These are phyloP conservation scores for Salix dunnii DNA, from an alignment of 345 rosid species.

Conservation along the genomic window DNA sequence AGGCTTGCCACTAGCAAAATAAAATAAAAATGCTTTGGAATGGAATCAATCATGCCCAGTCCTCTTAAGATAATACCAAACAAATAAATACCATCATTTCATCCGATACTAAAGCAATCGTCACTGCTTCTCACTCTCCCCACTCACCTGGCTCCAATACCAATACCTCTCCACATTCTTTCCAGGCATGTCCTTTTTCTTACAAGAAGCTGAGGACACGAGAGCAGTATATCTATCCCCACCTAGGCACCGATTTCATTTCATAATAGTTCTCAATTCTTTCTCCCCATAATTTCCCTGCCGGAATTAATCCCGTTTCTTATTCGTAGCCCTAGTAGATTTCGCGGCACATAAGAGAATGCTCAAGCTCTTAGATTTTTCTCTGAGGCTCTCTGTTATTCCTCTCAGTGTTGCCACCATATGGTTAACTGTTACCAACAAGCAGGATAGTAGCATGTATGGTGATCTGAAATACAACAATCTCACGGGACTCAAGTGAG, in stretches of 20 bases:
- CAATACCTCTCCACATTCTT: neutral
- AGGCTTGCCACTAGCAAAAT: neutral
- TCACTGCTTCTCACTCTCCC: constrained; percentile 37
- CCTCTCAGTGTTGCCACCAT: constrained; percentile 73
- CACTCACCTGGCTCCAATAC: constrained; percentile 11
- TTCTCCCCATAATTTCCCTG: neutral
- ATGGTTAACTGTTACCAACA: constrained; percentile 71
- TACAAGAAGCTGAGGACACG: neutral
- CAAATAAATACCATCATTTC: constrained; percentile 12
- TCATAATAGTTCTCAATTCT: neutral
- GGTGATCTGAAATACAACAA: constrained; percentile 51
- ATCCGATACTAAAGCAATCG: constrained; percentile 6
- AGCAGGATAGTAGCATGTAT: constrained; percentile 52
- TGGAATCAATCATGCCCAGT: neutral
- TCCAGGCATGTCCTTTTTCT: neutral
- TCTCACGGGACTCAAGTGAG: constrained; percentile 75
- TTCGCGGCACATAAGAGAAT: neutral
- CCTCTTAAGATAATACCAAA: constrained; percentile 1
- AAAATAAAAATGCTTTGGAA: neutral
- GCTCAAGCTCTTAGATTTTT: constrained; percentile 56
- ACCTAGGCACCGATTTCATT: neutral
- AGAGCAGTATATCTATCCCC: neutral
- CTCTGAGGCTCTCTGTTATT: constrained; percentile 66
- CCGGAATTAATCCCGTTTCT: neutral
- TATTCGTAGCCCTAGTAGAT: neutral